Evolutionary conservation across 148 eudicot genomes (phyloP).

Genomic region (Amaranthus palmeri): DNA sequence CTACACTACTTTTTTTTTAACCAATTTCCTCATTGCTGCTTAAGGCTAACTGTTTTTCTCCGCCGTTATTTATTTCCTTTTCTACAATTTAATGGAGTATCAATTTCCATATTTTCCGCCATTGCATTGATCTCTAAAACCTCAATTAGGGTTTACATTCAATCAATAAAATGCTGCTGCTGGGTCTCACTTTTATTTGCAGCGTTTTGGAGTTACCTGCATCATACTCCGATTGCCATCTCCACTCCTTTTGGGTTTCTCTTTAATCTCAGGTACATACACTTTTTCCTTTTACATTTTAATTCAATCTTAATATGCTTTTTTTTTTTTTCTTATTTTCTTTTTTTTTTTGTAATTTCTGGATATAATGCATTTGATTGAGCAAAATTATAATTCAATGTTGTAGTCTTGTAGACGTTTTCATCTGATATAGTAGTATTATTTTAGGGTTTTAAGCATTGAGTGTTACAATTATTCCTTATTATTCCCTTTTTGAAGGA

Average conservation of each 20-base stretch:
- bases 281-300: neutral
- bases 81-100: neutral
- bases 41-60: neutral
- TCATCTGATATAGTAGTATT: too few species aligned
- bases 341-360: neutral
- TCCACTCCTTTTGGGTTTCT: slow-evolving; percentile 6
- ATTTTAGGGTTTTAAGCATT: neutral
- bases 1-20: neutral
- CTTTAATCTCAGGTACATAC: slow-evolving; percentile 16
- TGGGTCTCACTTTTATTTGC: slow-evolving; percentile 13
- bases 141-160: neutral
- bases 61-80: neutral
- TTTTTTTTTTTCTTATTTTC: neutral
- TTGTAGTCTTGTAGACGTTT: too few species aligned
- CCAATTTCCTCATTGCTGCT: too few species aligned
- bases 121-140: neutral
- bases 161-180: too few species aligned
- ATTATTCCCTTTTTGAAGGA: slow-evolving; percentile 12
- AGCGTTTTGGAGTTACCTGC: slow-evolving; percentile 8
- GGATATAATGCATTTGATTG: neutral
- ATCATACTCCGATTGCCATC: neutral
- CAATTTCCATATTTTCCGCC: neutral
- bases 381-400: neutral
- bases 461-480: slow-evolving; percentile 8
- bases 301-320: neutral